Base-by-base conservation (phyloP, 176 grass and related monocot genomes). In the Tillandsia fasciculata region DNA sequence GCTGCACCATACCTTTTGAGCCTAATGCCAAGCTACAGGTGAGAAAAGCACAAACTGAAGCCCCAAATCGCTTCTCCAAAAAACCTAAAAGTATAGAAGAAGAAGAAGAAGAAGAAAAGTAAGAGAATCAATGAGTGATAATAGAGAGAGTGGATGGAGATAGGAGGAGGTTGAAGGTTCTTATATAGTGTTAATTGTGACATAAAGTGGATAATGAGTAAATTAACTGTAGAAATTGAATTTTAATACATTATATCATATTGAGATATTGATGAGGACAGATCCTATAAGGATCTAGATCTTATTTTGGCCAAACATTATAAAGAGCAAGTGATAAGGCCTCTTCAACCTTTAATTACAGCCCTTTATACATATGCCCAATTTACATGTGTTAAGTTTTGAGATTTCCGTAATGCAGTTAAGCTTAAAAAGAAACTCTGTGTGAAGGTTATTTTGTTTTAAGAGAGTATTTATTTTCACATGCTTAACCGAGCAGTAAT, bases 1-100 rank as follows among this genome's bases (percentile, higher is more conserved):
- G 91, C 91, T 96, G 91, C 87, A 85, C 29, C 83, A 83, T 87
- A 77, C 76, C 70, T 69, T 84, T 79, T 57, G 64, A 79, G 48
- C 81, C 91, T 72, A 80, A 90, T 90, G 91, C 67, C 48, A 84
- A 83, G 84, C 91, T 48, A 67, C 53, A 11, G 73, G 75, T 80
- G 81, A 89, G 83, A 33, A n/a, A 1, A 12, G 33, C 33, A 42
- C 33, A 0, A 12, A 14, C 26, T 26, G 18, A 26, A 11, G 6
- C 11, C 10, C 5, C 13, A 65, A 50, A 24, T 42, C 33, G 33
- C 33, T 42, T 42, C 33, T 42, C 33, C 33, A 42, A 42, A 42
- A 42, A 42, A 3, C 33, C 33, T 42, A 42, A 5, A 42, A 42
- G 33, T 42, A 7, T 42, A 42, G 33, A 42, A 42, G 33, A 5